A percentile compares a stretch with the other conserved stretches of the same genome.
These are phyloP conservation scores for Pseudonitzschia multistriata DNA, from an alignment of 108 stramenopile genomes.

Conservation along the genomic window DNA sequence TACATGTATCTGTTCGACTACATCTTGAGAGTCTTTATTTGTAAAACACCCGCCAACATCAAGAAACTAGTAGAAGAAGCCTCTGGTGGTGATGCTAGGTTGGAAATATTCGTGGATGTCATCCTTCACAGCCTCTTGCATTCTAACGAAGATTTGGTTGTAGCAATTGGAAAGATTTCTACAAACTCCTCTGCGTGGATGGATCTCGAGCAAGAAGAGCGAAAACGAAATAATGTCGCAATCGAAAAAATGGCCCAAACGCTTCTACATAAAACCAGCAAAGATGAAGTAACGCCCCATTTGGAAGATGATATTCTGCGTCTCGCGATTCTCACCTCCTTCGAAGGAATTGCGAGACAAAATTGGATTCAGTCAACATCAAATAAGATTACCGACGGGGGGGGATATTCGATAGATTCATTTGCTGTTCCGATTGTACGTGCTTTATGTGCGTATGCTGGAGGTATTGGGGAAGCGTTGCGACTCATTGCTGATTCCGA, in stretches of 20 bases:
- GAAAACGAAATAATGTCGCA: constrained; percentile 15
- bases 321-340: constrained; percentile 31
- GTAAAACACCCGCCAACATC: constrained; percentile 19
- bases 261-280: constrained; percentile 18
- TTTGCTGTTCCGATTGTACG: constrained; percentile 36
- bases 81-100: constrained; percentile 22
- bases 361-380: constrained; percentile 13
- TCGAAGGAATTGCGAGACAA: constrained; percentile 28
- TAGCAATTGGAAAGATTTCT: background rate
- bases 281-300: constrained; percentile 28
- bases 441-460: constrained; percentile 41
- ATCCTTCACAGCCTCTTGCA: constrained; percentile 26
- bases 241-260: constrained; percentile 26
- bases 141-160: constrained; percentile 19
- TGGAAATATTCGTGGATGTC: constrained; percentile 34
- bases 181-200: constrained; percentile 7
- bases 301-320: constrained; percentile 53
- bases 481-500: background rate
- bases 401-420: constrained; percentile 17
- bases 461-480: constrained; percentile 51
- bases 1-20: constrained; percentile 29
- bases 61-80: constrained; percentile 26
- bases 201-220: constrained; percentile 32
- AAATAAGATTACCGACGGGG: background rate
- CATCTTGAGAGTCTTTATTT: constrained; percentile 21